phyloP scores from a whole-genome alignment of 2,329 filamentous ascomycete genomes.

The Neopestalotiopsis rosae region DNA sequence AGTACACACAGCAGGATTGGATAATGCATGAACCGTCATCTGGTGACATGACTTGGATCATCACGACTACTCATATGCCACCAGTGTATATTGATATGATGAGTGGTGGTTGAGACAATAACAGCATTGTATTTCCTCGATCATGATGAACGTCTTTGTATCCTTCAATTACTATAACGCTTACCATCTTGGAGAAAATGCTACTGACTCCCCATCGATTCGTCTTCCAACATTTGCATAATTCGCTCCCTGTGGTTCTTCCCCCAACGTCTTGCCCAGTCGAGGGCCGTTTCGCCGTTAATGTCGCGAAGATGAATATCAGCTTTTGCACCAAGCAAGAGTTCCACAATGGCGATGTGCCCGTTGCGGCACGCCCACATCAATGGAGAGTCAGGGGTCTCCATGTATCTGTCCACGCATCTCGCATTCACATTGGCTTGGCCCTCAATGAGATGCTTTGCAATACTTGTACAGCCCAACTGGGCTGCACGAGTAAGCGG shows the following conservation, averaged over 20 bases:
- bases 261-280: background rate
- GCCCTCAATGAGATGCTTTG: background rate
- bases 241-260: background rate
- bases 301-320: background rate
- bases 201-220: too few relatives aligned
- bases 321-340: background rate
- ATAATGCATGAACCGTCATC: too few relatives aligned
- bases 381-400: background rate
- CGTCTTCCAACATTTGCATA: background rate
- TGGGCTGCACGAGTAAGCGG: background rate
- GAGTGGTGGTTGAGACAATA: too few relatives aligned
- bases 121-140: too few relatives aligned
- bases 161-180: background rate
- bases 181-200: too few relatives aligned
- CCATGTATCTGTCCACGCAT: background rate
- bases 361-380: background rate
- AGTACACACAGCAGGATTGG: too few relatives aligned
- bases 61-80: too few relatives aligned
- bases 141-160: too few relatives aligned
- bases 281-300: background rate
- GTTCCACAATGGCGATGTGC: background rate
- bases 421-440: background rate
- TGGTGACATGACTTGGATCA: too few relatives aligned
- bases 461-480: background rate
- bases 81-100: too few relatives aligned